Base-by-base conservation (phyloP, 2,329 filamentous ascomycete species). In the Aureobasidium melanogenum region DNA sequence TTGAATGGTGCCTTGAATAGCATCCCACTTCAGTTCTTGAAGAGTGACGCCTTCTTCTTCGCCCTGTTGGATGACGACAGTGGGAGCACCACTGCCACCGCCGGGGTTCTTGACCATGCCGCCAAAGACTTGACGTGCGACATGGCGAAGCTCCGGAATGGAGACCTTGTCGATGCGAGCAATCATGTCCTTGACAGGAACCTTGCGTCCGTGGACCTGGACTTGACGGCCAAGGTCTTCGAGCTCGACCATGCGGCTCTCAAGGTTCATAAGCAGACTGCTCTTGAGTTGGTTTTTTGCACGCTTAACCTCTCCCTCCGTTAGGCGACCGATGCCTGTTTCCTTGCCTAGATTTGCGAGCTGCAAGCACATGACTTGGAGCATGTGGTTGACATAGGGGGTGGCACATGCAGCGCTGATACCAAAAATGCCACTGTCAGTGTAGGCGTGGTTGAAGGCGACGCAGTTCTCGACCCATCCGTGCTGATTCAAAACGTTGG, bases 381-480 rank as follows among this genome's bases (percentile, higher is more conserved):
- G 84, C 90, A 97, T 97, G 66, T 86, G 80, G 3, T 84, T 81
- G 0, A 92, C 89, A 64, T 88, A 85, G 38, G 84, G 84, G 0
- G 94, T 93, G 36, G 86, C 83, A 76, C 94, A 99, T 30, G 88
- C 88, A 0, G 91, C 89, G 0, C 89, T 88, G 72, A 99, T 97
- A 66, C 94, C 94, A 70, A 99, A 99, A 44, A 99, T 84, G 4
- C 94, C 94, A 7, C 88, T 92, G 75, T 99, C 94, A 0, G 90
- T 94, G 81, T 99, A 99, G 50, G 89, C 90, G 80, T 97, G 92
- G 80, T 97, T 97, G 80, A 97, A 97, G 32, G 93, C 88, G 56
- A 96, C 82, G 77, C 94, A 97, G 63, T 86, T 92, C 77, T 99
- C 94, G 28, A 99, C 91, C 93, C 93, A 99, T 67, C 89, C 91